A percentile compares a stretch with the other conserved stretches of the same genome.
Conservation (phyloP, 495 filamentous ascomycete species). For the Hyaloscypha finlandica region DNA sequence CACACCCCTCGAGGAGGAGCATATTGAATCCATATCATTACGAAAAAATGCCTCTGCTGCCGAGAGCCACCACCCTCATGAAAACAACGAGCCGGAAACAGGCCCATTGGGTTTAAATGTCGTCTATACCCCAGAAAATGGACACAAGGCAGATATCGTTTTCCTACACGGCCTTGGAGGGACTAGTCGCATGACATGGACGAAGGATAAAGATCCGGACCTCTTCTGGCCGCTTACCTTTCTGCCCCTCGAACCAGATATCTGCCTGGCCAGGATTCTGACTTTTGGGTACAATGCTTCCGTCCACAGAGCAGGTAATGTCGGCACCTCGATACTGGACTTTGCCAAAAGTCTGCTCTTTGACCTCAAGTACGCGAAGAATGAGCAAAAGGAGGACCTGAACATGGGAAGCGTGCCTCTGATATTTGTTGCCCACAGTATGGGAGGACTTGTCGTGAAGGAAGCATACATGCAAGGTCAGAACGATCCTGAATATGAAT, state of each 20-base stretch:
- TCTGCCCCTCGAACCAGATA: conserved; percentile 38
- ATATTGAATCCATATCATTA: too few species aligned
- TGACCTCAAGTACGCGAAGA: conserved; percentile 37
- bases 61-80: too few species aligned
- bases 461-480: conserved; percentile 2
- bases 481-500: not conserved
- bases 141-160: conserved; percentile 27
- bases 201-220: conserved; percentile 30
- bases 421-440: not conserved
- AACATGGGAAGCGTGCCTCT: conserved; percentile 3
- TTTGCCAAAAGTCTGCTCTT: conserved; percentile 43
- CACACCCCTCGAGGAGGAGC: too few species aligned
- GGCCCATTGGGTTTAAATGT: conserved; percentile 36
- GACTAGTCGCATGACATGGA: conserved; percentile 38
- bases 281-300: conserved; percentile 43
- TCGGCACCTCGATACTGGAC: conserved; percentile 31
- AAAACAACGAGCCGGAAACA: too few species aligned
- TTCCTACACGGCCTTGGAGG: conserved; percentile 43
- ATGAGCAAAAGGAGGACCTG: conserved; percentile 24
- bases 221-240: conserved; percentile 39
- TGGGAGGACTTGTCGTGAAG: not conserved
- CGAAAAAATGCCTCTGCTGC: too few species aligned
- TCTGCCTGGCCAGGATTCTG: conserved; percentile 33
- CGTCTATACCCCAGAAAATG: conserved; percentile 29
- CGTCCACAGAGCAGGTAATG: conserved; percentile 23